Base-by-base conservation (phyloP, 495 filamentous ascomycete species). In the Penicillium ucsense region DNA sequence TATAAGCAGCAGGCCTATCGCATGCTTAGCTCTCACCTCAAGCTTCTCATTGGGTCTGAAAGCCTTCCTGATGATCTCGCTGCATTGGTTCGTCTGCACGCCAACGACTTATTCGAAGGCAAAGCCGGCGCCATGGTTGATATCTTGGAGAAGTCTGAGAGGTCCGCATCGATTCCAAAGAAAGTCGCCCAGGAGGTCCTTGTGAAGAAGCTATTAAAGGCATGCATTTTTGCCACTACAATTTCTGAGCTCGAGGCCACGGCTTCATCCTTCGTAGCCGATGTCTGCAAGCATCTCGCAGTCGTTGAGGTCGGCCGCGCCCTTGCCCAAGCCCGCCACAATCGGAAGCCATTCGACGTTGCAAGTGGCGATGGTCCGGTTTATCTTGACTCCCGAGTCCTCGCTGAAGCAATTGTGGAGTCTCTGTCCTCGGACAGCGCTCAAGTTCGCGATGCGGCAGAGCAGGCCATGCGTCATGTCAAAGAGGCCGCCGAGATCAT, bases 1-100 rank as follows among this genome's bases (percentile, higher is more conserved):
- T 94, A 97, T 70, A 97, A 97, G 66, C 83, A 88, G 57, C 90
- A 97, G 60, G 89, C 94, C 0, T 79, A 95, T 46, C 79, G 86
- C 39, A 73, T 97, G 45, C 79, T 99, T 42, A 85, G 83, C 45
- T 77, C 89, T 3, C 88, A 96, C 53, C 66, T 94, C 34, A 99
- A 96, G 62, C 75, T 97, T 29, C 79, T 88, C 41, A 84, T 99
- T 46, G 92, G 94, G 6, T 78, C 80, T 51, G 91, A 97, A 59
- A 85, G 73, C 50, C 67, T 97, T 6, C 91, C 91, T 0, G 92
- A 97, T 31, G 91, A 97, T 52, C 80, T 96, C 52, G 79, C 85
- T 8, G 80, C 84, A 31, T 67, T 91, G 8, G 78, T 99, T 41
- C 84, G 94, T 36, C 74, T 96, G 42, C 85, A 96, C 63, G 90